Evolutionary conservation across 1,284 basidiomycete species (phyloP), one percentile per base, ranked within the genome.

Genomic region (Ganoderma multipileum): DNA sequence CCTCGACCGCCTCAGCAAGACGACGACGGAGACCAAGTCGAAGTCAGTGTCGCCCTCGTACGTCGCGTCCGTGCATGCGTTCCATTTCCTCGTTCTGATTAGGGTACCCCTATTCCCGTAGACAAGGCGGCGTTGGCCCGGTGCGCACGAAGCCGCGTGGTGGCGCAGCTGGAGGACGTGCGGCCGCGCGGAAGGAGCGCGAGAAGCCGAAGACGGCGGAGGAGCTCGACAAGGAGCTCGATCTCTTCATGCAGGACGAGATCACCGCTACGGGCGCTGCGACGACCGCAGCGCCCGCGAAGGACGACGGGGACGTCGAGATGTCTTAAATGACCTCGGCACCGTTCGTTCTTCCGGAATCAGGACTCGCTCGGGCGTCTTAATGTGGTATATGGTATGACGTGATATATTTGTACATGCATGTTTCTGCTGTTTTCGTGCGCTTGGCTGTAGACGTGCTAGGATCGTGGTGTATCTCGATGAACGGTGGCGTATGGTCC

Each of bases 211-310:
- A 93, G 77, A 95, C 93, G 9, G 91, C 89, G 5, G 93, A 90
- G 65, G 95, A 98, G 73, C 82, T 98, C 66, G 97, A 98, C 80
- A 91, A 89, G 77, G 96, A 98, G 82, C 81, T 98, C 71, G 96
- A 98, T 74, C 90, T 91, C 1, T 98, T 97, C 80, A 96, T 97
- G 95, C 88, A 86, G 26, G 89, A 90, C 70, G 85, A 87, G n/a
- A 81, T 54, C 16, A 72, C 77, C n/a, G 68, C 77, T 33, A 73
- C 77, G 36, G 67, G 74, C 0, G 70, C 68, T 4, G 75, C 78
- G 28, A 68, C 68, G 6, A 57, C 67, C 4, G 71, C 69, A 9
- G 75, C 61, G 20, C 67, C 67, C 11, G 64, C 64, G 26, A 68
- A 74, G 20, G 63, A n/a, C 28, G 71, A 73, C 30, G 76, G 67